phyloP scores from a whole-genome alignment of 169 alveolate genomes.

The Plasmodium yoelii region DNA sequence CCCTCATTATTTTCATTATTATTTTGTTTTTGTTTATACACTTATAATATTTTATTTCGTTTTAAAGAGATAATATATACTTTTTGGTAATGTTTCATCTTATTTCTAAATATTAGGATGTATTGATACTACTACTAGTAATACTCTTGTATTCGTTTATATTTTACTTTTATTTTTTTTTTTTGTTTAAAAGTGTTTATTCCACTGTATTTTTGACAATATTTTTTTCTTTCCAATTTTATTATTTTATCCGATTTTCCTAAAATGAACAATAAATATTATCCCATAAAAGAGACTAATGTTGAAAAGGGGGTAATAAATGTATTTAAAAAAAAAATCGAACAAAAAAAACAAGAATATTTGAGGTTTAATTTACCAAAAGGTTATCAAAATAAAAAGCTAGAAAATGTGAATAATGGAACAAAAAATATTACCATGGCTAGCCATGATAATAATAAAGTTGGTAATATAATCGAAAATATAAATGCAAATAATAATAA shows the following conservation, averaged over 20 bases:
- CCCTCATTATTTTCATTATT: too few relatives aligned
- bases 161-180: not conserved
- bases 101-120: not conserved
- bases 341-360: slow-evolving; percentile 54
- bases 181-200: too few relatives aligned
- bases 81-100: not conserved
- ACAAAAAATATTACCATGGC: not conserved
- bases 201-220: not conserved
- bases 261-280: slow-evolving; percentile 33
- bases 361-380: slow-evolving; percentile 36
- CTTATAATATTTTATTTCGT: slow-evolving; percentile 5
- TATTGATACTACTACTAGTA: not conserved
- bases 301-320: slow-evolving; percentile 43
- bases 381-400: slow-evolving; percentile 19
- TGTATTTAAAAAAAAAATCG: slow-evolving; percentile 53
- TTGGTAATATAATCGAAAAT: not conserved
- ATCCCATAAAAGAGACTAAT: slow-evolving; percentile 36
- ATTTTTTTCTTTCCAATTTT: not conserved
- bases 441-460: not conserved
- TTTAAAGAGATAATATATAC: not conserved
- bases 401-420: slow-evolving; percentile 11
- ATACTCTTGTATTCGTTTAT: not conserved
- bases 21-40: not conserved
- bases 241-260: not conserved
- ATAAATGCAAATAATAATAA: not conserved